Base-by-base conservation (phyloP, 345 rosid species). In the Luvunga scandens region DNA sequence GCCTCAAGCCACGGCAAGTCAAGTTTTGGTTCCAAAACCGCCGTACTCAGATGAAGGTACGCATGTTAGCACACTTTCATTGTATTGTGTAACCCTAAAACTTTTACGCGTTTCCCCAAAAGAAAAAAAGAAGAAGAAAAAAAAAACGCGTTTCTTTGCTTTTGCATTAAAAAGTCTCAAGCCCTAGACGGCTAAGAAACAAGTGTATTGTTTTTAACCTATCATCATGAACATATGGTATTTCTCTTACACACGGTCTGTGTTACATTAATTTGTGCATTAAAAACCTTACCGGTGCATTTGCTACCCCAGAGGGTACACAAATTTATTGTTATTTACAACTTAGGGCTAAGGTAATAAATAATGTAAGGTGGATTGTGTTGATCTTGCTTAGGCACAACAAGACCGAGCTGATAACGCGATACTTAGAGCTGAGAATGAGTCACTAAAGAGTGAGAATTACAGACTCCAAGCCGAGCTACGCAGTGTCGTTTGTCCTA, bases 21-120 rank as follows among this genome's bases (percentile, higher is more conserved):
- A 97, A 97, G 92, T 97, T 97, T 77, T 94, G 98, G 99, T 97
- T 94, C 85, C 99, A 97, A 86, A 97, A 94, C 84, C 90, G 95
- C 18, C 97, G 99, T 63, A 97, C 99, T 69, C 99, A 97, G 79
- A 85, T 90, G 94, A 97, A 97, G 98, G 99, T 95, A 25, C 25
- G 10, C 69, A 70, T 30, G 57, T 60, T 25, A 63, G 77, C 59
- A n/a, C 53, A 22, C 0, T 21, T 39, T 30, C 55, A 45, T 12
- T 55, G 22, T 77, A 63, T 60, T 71, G 12, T 2, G 2, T 38
- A 36, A 30, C 14, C 34, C 65, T 53, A 18, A 18, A 31, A 21
- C 56, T n/a, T 16, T 36, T 3, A 63, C 80, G 39, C 82, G 56
- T 42, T 18, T 84, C 65, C 83, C 84, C 85, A 24, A 53, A 50